Evolutionary conservation across 2,329 filamentous ascomycete species (phyloP).

Genomic region (Alternaria sp.): DNA sequence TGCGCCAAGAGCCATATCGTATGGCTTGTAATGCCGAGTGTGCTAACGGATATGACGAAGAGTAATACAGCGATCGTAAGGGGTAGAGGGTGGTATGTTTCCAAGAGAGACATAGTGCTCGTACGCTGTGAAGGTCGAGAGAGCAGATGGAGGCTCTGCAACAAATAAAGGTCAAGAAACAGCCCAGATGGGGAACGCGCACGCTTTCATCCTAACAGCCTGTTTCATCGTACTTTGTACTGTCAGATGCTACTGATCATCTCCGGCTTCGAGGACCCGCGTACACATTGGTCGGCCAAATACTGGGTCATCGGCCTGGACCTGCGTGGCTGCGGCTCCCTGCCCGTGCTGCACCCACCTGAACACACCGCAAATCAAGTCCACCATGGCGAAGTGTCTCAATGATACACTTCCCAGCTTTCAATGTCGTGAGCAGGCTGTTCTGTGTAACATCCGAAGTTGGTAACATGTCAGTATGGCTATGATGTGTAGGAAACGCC

Average conservation of each 20-base stretch:
- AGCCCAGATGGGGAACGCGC: background rate
- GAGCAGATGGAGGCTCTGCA: background rate
- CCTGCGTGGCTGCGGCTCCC: background rate
- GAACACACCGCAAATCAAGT: background rate
- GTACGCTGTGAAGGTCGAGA: background rate
- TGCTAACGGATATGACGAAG: background rate
- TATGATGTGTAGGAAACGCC: background rate
- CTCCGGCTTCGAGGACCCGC: background rate
- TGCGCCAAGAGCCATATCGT: constrained; percentile 1
- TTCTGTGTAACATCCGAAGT: background rate
- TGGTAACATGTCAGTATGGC: background rate
- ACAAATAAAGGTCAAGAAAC: background rate
- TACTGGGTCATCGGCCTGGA: background rate
- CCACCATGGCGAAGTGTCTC: background rate
- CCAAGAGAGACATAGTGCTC: background rate
- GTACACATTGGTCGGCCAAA: background rate
- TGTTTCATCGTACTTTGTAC: background rate
- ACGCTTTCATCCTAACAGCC: too few species aligned
- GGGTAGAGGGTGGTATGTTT: background rate
- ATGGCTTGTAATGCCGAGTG: constrained; percentile 1
- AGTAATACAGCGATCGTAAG: background rate
- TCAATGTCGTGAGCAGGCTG: background rate
- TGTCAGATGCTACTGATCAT: background rate
- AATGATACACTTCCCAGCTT: background rate
- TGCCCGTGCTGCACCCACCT: background rate